Evolutionary conservation across 2,329 filamentous ascomycete species (phyloP).

Genomic region (Emmonsiellopsis sp.): DNA sequence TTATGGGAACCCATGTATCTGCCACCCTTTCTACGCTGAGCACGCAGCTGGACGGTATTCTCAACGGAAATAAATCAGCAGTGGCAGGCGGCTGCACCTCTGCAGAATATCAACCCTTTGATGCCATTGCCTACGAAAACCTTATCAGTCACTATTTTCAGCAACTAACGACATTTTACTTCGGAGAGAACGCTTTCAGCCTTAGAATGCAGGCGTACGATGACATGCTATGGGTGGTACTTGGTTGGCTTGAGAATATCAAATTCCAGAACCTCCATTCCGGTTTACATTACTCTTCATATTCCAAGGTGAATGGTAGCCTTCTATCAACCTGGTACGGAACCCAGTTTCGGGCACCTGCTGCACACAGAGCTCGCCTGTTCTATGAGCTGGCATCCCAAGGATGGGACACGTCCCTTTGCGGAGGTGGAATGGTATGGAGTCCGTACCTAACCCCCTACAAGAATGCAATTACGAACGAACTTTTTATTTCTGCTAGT

Average conservation of each 20-base stretch:
- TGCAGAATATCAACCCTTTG: conserved; percentile 15
- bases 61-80: conserved; percentile 22
- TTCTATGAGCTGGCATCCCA: conserved; percentile 74
- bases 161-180: conserved; percentile 69
- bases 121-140: conserved; percentile 54
- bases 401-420: conserved; percentile 76
- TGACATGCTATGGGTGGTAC: conserved; percentile 90
- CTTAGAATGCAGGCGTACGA: conserved; percentile 76
- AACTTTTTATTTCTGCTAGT: conserved; percentile 77
- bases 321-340: conserved; percentile 56
- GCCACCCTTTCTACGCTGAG: conserved; percentile 64
- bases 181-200: conserved; percentile 69
- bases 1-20: conserved; percentile 69
- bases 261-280: conserved; percentile 67
- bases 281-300: conserved; percentile 45
- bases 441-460: conserved; percentile 71
- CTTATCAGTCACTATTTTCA: conserved; percentile 75
- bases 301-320: conserved; percentile 14
- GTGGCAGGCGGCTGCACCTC: conserved; percentile 2
- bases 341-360: conserved; percentile 61
- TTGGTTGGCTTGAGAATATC: conserved; percentile 79
- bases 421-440: conserved; percentile 85
- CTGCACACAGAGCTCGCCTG: conserved; percentile 70
- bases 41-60: conserved; percentile 35
- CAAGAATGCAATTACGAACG: conserved; percentile 94